phyloP scores from a whole-genome alignment of 495 filamentous ascomycete genomes.

The Trichoderma asperelloides region DNA sequence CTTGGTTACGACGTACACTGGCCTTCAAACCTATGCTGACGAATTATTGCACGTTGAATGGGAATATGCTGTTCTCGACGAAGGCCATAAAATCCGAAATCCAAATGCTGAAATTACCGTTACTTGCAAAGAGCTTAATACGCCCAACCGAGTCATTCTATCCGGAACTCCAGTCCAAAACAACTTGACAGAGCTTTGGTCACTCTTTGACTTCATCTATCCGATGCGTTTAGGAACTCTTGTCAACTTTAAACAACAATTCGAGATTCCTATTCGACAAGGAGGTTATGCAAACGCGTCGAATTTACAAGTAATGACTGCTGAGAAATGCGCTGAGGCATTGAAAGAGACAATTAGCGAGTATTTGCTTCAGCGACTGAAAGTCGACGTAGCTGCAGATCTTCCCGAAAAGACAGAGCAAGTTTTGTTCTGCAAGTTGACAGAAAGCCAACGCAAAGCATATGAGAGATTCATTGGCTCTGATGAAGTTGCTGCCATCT shows the following conservation, averaged over 20 bases:
- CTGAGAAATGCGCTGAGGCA: slow-evolving; percentile 79
- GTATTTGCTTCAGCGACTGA: slow-evolving; percentile 87
- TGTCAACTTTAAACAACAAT: slow-evolving; percentile 78
- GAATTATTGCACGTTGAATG: slow-evolving; percentile 73
- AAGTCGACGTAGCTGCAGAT: slow-evolving; percentile 87
- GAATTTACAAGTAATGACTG: slow-evolving; percentile 85
- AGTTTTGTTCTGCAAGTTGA: slow-evolving; percentile 90
- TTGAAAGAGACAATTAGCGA: slow-evolving; percentile 86
- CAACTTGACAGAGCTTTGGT: slow-evolving; percentile 97
- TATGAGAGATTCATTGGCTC: slow-evolving; percentile 78
- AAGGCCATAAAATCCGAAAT: slow-evolving; percentile 96
- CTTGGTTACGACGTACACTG: slow-evolving; percentile 88
- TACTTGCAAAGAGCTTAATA: slow-evolving; percentile 83
- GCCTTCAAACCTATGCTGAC: slow-evolving; percentile 76
- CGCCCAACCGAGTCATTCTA: slow-evolving; percentile 80
- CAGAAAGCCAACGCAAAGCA: slow-evolving; percentile 59
- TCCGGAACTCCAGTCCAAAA: slow-evolving; percentile 98
- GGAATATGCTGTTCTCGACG: slow-evolving; percentile 90
- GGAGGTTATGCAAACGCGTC: slow-evolving; percentile 92
- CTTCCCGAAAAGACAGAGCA: slow-evolving; percentile 91
- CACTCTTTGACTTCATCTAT: slow-evolving; percentile 92
- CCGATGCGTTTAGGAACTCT: slow-evolving; percentile 91
- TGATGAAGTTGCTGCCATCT: slow-evolving; percentile 69
- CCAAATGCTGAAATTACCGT: slow-evolving; percentile 88
- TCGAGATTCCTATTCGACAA: slow-evolving; percentile 83